These are phyloP conservation scores for Caryopteris hybrid DNA, from an alignment of 305 asterid genomes.

Conservation along the genomic window DNA sequence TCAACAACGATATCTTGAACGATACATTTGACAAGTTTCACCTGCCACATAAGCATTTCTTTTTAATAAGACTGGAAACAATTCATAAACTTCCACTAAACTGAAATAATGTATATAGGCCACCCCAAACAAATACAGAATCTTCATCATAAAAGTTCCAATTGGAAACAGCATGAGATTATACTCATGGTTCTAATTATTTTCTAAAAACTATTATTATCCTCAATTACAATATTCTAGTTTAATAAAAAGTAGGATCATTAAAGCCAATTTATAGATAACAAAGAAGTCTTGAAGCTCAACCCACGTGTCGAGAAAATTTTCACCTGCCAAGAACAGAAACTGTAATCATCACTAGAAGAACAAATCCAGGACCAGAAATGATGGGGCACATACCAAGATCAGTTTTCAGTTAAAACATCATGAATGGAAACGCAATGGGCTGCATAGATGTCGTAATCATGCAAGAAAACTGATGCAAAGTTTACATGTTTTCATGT, in stretches of 20 bases:
- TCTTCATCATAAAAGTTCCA: background rate
- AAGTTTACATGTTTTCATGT: background rate
- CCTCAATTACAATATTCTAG: background rate
- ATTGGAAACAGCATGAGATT: background rate
- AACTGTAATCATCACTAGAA: background rate
- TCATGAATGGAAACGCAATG: background rate
- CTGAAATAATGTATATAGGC: background rate
- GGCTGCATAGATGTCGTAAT: background rate
- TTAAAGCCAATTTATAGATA: background rate
- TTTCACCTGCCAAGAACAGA: background rate
- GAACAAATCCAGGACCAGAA: background rate
- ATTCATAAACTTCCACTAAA: slow-evolving; percentile 10
- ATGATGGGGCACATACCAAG: background rate
- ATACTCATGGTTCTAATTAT: background rate
- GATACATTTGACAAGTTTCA: slow-evolving; percentile 84
- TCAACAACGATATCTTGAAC: slow-evolving; percentile 85
- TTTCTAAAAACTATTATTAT: background rate
- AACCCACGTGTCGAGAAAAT: background rate
- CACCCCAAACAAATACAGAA: slow-evolving; percentile 1
- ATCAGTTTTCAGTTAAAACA: background rate
- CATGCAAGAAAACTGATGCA: background rate
- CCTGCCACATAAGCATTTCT: slow-evolving; percentile 52
- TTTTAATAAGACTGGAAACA: slow-evolving; percentile 18
- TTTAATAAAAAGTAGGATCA: background rate
- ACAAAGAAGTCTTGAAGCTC: background rate